Evolutionary conservation across 2,329 filamentous ascomycete genomes (phyloP).

Genomic region (Biscogniauxia marginata): DNA sequence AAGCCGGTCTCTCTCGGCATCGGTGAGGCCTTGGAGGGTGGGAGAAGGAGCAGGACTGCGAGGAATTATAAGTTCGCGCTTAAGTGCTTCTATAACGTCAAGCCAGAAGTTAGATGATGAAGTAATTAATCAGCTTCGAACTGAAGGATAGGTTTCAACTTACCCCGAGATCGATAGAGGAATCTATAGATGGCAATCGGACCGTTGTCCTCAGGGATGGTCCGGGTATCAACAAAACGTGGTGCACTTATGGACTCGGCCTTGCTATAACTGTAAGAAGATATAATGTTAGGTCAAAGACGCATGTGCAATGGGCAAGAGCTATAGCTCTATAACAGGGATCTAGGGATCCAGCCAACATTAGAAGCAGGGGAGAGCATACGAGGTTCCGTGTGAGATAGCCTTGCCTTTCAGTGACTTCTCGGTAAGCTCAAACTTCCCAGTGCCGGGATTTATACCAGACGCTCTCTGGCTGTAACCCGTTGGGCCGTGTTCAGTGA

Average conservation of each 20-base stretch:
- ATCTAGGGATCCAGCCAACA: no score
- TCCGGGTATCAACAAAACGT: not conserved
- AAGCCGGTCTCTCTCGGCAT: constrained; percentile 27
- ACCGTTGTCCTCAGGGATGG: constrained; percentile 15
- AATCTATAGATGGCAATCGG: constrained; percentile 32
- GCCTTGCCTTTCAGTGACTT: constrained; percentile 35
- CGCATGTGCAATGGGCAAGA: no score
- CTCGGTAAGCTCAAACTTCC: constrained; percentile 29
- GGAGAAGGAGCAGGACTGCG: constrained; percentile 23
- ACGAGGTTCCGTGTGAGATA: constrained; percentile 35
- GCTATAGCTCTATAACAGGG: no score
- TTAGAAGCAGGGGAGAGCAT: constrained; percentile 1
- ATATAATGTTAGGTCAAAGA: not conserved
- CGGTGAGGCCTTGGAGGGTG: constrained; percentile 19
- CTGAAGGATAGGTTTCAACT: constrained; percentile 1
- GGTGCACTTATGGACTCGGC: not conserved
- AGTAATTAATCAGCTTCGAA: not conserved
- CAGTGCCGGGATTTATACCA: not conserved
- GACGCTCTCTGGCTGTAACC: fast-evolving
- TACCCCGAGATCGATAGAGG: constrained; percentile 34
- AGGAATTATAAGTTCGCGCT: constrained; percentile 32
- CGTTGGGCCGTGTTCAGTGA: constrained; percentile 1
- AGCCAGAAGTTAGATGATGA: not conserved
- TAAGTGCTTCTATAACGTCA: constrained; percentile 29
- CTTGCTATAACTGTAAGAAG: constrained; percentile 15